Evolutionary conservation across 306 rosid genomes (phyloP).

Genomic region (Hippophae tibetana): DNA sequence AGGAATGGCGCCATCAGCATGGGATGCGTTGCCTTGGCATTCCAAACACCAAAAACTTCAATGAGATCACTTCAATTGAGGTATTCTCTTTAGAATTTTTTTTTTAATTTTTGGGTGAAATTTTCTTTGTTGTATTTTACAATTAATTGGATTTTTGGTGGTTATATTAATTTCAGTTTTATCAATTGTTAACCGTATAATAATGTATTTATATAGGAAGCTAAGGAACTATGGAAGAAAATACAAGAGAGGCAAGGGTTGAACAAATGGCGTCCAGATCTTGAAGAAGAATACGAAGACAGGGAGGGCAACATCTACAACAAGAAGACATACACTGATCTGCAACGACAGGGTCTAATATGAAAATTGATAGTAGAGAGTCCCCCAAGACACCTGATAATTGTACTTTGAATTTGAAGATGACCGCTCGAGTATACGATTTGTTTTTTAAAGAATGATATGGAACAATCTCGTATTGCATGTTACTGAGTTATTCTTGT

Average conservation of each 20-base stretch:
- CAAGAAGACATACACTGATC: conserved; percentile 89
- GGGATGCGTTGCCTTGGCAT: conserved; percentile 99
- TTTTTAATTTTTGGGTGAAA: too few relatives aligned
- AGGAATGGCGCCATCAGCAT: conserved; percentile 99
- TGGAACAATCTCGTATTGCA: too few relatives aligned
- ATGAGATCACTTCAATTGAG: conserved; percentile 95
- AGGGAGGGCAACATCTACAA: conserved; percentile 95
- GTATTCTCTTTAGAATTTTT: conserved; percentile 21
- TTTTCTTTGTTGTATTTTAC: too few relatives aligned
- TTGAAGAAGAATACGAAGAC: conserved; percentile 98
- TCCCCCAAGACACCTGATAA: too few relatives aligned
- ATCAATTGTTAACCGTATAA: background rate
- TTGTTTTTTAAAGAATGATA: too few relatives aligned
- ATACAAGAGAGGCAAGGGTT: conserved; percentile 85
- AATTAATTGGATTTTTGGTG: too few relatives aligned
- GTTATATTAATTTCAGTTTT: too few relatives aligned
- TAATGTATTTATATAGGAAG: conserved; percentile 55
- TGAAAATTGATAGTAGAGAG: conserved; percentile 13
- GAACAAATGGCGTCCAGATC: conserved; percentile 96
- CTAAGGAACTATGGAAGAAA: conserved; percentile 88
- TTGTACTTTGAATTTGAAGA: too few relatives aligned
- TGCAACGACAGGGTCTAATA: conserved; percentile 93
- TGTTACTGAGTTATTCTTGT: too few relatives aligned
- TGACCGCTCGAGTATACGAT: too few relatives aligned
- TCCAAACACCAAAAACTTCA: conserved; percentile 94